Base-by-base conservation (phyloP, 1,139 yeast genomes). In the Meyerozyma athensensis region DNA sequence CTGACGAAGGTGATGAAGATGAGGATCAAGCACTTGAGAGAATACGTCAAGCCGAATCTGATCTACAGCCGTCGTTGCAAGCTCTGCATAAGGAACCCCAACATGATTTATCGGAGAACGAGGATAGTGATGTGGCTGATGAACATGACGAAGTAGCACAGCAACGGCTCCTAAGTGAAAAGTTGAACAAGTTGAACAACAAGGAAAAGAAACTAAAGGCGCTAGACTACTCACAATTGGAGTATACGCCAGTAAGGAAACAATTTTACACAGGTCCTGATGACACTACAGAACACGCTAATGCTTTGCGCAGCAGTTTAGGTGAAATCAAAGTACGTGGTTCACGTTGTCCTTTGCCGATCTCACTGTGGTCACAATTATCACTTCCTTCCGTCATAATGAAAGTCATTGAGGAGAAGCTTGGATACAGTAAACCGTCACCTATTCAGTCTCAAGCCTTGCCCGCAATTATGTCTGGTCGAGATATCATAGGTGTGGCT, bases 401-500 rank as follows among this genome's bases (percentile, higher is more conserved):
- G 65, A 59, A 69, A 2, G 69, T 77, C 0, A 66, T 89, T 14
- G 61, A 58, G 22, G 66, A 72, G 1, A 62, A 63, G n/a, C 56
- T 81, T 10, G 58, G 67, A 4, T 89, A 78, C 51, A 61, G 57
- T 1, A 58, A 64, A 4, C 98, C 97, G 1, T 86, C 97, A 0
- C 77, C 97, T 0, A 87, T 94, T 41, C 99, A 94, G 57, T 72
- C 90, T 0, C 97, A 90, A 53, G 90, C 97, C 0, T 69, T 90
- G 13, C 98, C 99, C 0, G 84, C 90, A 0, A 78, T 89, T 13
- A 83, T 92, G 92, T 71, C 83, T 4, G 97, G 98, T 0, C 61
- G 86, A 40, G 97, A 94, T 63, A 77, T 92, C 4, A 83, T 94
- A 37, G 97, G 96, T 5, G 84, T 92, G 22, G 97, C 98, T 0